Base-by-base conservation (phyloP, 345 rosid genomes). In the Eutrema yunnanense region DNA sequence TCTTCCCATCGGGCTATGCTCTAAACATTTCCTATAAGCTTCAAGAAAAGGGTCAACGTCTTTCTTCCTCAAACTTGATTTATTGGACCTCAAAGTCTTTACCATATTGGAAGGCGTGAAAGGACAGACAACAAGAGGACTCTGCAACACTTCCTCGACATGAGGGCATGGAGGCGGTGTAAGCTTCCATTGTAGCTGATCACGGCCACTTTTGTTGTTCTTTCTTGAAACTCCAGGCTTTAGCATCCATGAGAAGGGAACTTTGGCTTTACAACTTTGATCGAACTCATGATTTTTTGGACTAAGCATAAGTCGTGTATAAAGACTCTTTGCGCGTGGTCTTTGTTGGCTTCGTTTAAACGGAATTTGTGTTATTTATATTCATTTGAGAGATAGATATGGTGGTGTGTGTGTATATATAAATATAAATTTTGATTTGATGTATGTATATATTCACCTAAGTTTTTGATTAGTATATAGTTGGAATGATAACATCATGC, bases 191-290 rank as follows among this genome's bases (percentile, higher is more conserved):
- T 56, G 65, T 14, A 32, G 6, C 3, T 70, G 44, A 56, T 76
- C 75, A 56, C 54, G 67, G 11, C 47, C 67, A 12, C 9, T 48
- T 50, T 11, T 71, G 72, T 57, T 49, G 40, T 70, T 32, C 14
- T 14, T 70, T 71, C 34, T 76, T 57, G 80, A 71, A 41, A 76
- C 49, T 57, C 76, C 80, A n/a, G 80, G 80, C 55, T 50, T 70
- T 10, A 76, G 50, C 38, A 16, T 16, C 76, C 80, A 76, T 63
- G 80, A 49, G 52, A 76, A 76, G 0, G 80, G 72, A 50, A 77
- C 68, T 71, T 71, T 65, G 9, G 80, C 72, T 50, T 76, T 76
- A 6, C 13, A 70, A 22, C 49, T 26, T 71, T 56, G 67, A 50
- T 77, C 74, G 16, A 75, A 62, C 65, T 62, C 70, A 22, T 37